These are phyloP conservation scores for Leishmania tarentolae DNA, from an alignment of 208 protist genomes.

Conservation along the genomic window DNA sequence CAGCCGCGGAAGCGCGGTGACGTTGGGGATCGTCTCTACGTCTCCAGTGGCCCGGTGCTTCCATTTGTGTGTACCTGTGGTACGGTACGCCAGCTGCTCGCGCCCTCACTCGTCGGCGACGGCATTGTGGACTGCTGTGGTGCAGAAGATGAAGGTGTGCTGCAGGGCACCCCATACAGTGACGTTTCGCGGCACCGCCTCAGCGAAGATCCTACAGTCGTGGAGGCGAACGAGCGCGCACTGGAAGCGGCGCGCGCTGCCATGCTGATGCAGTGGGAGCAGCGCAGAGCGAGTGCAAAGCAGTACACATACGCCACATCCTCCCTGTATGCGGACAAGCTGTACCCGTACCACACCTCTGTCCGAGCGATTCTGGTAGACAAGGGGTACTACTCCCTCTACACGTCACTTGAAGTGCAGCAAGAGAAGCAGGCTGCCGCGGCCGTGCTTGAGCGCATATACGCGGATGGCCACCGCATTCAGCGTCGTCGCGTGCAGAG, in stretches of 20 bases:
- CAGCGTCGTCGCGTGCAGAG: constrained; percentile 42
- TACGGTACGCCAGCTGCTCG: constrained; percentile 36
- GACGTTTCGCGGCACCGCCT: background rate
- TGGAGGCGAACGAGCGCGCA: background rate
- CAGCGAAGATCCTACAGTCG: background rate
- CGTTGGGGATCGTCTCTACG: constrained; percentile 18
- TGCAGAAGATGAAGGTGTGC: constrained; percentile 54
- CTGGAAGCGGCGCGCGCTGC: background rate
- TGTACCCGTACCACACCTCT: constrained; percentile 45
- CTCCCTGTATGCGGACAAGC: constrained; percentile 25
- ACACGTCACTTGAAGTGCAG: constrained; percentile 36
- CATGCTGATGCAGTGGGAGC: constrained; percentile 14
- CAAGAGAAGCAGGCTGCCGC: constrained; percentile 32
- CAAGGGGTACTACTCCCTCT: constrained; percentile 58
- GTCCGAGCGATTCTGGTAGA: constrained; percentile 58
- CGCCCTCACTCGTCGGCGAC: constrained; percentile 71
- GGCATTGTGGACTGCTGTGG: constrained; percentile 80
- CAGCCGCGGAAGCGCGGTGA: constrained; percentile 34
- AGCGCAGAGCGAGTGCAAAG: constrained; percentile 9
- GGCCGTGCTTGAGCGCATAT: constrained; percentile 31
- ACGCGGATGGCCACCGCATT: constrained; percentile 36
- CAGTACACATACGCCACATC: background rate
- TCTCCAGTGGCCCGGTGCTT: constrained; percentile 50
- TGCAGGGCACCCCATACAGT: constrained; percentile 12
- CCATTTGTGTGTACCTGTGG: constrained; percentile 48